A percentile compares a stretch with the other conserved stretches of the same genome.
phyloP scores from a whole-genome alignment of 2,329 filamentous ascomycete species.

The Chrysosporium keratinophilum region DNA sequence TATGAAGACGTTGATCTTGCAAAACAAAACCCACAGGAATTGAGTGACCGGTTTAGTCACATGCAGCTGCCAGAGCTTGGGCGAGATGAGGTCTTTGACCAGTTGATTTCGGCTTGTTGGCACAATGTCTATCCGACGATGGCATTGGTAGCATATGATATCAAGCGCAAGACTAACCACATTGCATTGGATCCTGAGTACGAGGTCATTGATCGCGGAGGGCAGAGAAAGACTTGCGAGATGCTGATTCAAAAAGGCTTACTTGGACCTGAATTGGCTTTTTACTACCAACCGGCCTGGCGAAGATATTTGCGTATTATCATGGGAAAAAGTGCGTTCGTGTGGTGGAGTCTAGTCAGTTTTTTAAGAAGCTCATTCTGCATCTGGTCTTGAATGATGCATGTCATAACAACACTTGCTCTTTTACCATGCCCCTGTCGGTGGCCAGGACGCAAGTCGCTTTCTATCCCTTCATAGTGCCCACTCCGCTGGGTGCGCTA shows the following conservation, averaged over 20 bases:
- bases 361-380: too few relatives aligned
- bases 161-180: constrained; percentile 17
- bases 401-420: too few relatives aligned
- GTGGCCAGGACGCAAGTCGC: too few relatives aligned
- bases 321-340: too few relatives aligned
- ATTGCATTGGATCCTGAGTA: constrained; percentile 12
- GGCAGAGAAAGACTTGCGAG: constrained; percentile 10
- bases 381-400: too few relatives aligned
- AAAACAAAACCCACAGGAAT: constrained; percentile 2
- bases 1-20: constrained; percentile 10
- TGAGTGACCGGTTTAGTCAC: constrained; percentile 14
- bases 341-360: too few relatives aligned
- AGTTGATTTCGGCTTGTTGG: constrained; percentile 18
- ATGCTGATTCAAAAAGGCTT: constrained; percentile 10
- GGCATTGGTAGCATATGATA: constrained; percentile 17
- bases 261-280: constrained; percentile 11
- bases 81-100: constrained; percentile 16
- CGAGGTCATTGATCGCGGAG: constrained; percentile 7
- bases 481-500: too few relatives aligned
- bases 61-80: constrained; percentile 18
- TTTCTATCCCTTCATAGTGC: too few relatives aligned
- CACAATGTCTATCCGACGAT: constrained; percentile 20
- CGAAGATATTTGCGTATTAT: constrained; percentile 6
- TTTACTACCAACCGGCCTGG: constrained; percentile 11
- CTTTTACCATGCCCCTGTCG: too few relatives aligned